phyloP scores from a whole-genome alignment of 73 alveolate genomes.

The Paramecium octaurelia region DNA sequence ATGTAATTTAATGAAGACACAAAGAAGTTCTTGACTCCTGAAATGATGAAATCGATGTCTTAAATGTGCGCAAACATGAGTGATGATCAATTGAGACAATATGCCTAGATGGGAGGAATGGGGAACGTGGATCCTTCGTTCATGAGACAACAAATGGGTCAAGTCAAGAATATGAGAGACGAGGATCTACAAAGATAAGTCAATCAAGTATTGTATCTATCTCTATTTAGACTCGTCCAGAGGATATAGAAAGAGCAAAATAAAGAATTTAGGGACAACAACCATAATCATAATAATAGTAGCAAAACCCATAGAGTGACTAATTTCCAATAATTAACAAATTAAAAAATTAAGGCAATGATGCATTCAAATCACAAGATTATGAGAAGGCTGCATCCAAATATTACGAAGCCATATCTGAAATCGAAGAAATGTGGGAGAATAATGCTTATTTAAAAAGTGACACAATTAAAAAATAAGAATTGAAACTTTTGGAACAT shows the following conservation, averaged over 20 bases:
- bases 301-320: neutral
- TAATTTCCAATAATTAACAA: conserved; percentile 20
- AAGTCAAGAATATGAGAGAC: neutral
- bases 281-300: neutral
- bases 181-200: neutral
- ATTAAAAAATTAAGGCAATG: conserved; percentile 55
- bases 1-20: neutral
- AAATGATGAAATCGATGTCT: conserved; percentile 55
- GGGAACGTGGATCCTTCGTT: neutral
- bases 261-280: neutral
- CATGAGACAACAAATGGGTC: neutral
- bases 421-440: conserved; percentile 37
- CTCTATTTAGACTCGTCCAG: neutral
- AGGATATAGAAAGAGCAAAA: neutral
- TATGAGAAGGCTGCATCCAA: conserved; percentile 47
- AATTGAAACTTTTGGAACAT: conserved; percentile 16
- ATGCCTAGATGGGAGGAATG: conserved; percentile 40
- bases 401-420: conserved; percentile 56
- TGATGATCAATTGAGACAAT: conserved; percentile 48
- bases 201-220: neutral
- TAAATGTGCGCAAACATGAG: conserved; percentile 43
- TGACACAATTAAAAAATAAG: neutral
- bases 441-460: neutral
- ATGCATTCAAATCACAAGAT: neutral
- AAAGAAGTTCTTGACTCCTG: neutral